phyloP scores from a whole-genome alignment of 352 stramenopile species.

The Pythium phragmitis region DNA sequence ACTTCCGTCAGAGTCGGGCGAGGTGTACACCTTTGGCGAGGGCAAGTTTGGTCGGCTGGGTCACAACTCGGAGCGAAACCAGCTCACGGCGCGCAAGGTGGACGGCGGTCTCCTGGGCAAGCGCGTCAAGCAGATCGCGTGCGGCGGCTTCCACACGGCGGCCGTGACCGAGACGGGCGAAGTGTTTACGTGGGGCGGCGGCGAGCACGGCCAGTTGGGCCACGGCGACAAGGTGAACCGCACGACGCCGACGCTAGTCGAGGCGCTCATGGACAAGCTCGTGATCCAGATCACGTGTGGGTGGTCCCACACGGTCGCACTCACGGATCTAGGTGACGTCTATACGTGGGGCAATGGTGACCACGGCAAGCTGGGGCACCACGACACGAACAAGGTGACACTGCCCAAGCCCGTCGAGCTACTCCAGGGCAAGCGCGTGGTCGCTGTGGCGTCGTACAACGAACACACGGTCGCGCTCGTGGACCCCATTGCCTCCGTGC shows the following conservation, averaged over 20 bases:
- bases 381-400: slow-evolving; percentile 93
- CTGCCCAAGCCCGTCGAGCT: slow-evolving; percentile 92
- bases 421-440: slow-evolving; percentile 91
- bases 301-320: slow-evolving; percentile 95
- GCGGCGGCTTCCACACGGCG: slow-evolving; percentile 86
- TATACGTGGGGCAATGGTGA: slow-evolving; percentile 94
- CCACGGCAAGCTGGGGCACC: slow-evolving; percentile 94
- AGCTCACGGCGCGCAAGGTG: slow-evolving; percentile 70
- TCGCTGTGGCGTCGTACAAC: slow-evolving; percentile 97
- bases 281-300: slow-evolving; percentile 95
- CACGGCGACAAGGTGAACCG: slow-evolving; percentile 97
- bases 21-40: slow-evolving; percentile 94
- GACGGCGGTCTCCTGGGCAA: slow-evolving; percentile 61
- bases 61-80: slow-evolving; percentile 84
- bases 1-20: slow-evolving; percentile 55
- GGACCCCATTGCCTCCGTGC: slow-evolving; percentile 75
- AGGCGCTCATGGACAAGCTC: slow-evolving; percentile 86
- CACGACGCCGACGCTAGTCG: slow-evolving; percentile 90
- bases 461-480: slow-evolving; percentile 95
- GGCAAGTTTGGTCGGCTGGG: slow-evolving; percentile 89
- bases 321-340: slow-evolving; percentile 91
- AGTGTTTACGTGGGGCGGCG: slow-evolving; percentile 88
- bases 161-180: slow-evolving; percentile 84
- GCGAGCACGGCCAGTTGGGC: slow-evolving; percentile 94
- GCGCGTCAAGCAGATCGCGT: slow-evolving; percentile 85